These are phyloP conservation scores for Talaromyces thailandensis DNA, from an alignment of 495 filamentous ascomycete species.

Conservation along the genomic window DNA sequence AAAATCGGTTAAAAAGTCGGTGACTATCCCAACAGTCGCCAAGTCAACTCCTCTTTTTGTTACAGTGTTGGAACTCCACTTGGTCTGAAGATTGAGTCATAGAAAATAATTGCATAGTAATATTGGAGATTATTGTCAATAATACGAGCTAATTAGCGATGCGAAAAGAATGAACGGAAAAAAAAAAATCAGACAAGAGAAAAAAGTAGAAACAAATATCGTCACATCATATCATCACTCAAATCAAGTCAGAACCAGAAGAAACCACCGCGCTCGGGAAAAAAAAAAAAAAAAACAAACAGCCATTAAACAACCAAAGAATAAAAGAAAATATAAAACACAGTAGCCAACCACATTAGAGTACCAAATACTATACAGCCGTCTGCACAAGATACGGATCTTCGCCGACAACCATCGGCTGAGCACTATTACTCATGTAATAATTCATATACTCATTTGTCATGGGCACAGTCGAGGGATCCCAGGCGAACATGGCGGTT, in stretches of 20 bases:
- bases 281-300: neutral
- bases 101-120: neutral
- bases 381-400: constrained; percentile 25
- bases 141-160: no score
- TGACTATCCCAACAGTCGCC: neutral
- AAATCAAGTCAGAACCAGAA: neutral
- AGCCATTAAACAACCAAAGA: no score
- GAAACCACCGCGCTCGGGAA: constrained; percentile 1
- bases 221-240: constrained; percentile 5
- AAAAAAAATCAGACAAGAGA: neutral
- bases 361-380: constrained; percentile 10
- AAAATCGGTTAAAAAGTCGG: neutral
- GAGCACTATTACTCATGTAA: constrained; percentile 19
- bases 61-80: neutral
- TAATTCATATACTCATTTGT: constrained; percentile 27
- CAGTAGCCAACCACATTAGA: neutral
- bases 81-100: neutral
- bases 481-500: constrained; percentile 15
- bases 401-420: constrained; percentile 20
- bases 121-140: neutral
- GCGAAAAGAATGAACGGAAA: neutral
- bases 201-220: constrained; percentile 14
- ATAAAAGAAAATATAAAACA: constrained; percentile 5
- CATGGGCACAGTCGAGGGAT: constrained; percentile 12
- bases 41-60: neutral